Base-by-base conservation (phyloP, 768 basidiomycete genomes). In the Serpula lacrymans region DNA sequence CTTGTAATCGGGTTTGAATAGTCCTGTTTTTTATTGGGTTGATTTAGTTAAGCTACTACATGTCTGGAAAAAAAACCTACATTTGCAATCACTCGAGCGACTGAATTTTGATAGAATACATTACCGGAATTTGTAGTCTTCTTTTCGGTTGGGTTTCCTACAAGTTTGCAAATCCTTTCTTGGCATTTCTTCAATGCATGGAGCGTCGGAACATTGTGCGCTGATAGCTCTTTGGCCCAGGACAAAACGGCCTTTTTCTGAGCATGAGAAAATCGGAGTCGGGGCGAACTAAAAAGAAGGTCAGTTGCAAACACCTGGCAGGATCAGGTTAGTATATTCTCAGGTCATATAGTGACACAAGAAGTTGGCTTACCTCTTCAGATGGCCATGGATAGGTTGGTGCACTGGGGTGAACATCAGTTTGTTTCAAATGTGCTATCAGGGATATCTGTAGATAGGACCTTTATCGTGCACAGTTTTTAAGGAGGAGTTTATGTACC, bases 371-470 rank as follows among this genome's bases (percentile, higher is more conserved):
- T 26, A 45, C 39, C 7, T 16, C 32, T 34, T 32, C 40, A 23
- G 38, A 29, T 29, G 43, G 18, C 43, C 43, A 45, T 23, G 43
- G 39, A 29, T 41, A 45, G 3, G 3, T 29, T 30, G 43, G 38
- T 17, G 17, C 20, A 34, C 41, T 22, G 12, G 74, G 72, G 60
- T 60, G 56, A 65, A 65, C 37, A 64, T 69, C 39, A 37, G 64
- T 51, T 6, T 25, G 18, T 25, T 23, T 33, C 22, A 27, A n/a
- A n/a, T n/a, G n/a, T n/a, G n/a, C n/a, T n/a, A n/a, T n/a, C n/a
- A n/a, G n/a, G n/a, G n/a, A n/a, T n/a, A n/a, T n/a, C n/a, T n/a
- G n/a, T n/a, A n/a, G n/a, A n/a, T n/a, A n/a, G n/a, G n/a, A n/a
- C n/a, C n/a, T n/a, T n/a, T n/a, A n/a, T n/a, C n/a, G n/a, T n/a